phyloP scores from a whole-genome alignment of 768 basidiomycete species.

The Strobilomyces confusus region DNA sequence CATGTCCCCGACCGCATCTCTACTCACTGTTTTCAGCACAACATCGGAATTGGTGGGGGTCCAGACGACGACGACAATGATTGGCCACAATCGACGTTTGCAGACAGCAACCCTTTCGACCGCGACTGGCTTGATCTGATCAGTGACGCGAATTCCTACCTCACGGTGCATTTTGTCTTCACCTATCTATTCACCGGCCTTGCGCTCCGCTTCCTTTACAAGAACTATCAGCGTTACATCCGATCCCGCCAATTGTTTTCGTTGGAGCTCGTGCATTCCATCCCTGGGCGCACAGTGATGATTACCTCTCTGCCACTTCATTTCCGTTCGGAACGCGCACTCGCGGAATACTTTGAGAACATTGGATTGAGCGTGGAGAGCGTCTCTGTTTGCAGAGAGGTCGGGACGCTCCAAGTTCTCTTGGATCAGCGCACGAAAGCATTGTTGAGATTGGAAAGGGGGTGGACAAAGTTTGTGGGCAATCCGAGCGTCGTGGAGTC shows the following conservation, averaged over 20 bases:
- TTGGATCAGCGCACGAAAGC: conserved; percentile 80
- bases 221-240: conserved; percentile 86
- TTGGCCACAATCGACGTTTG: conserved; percentile 40
- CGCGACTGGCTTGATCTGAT: conserved; percentile 83
- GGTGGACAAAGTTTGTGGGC: conserved; percentile 90
- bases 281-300: conserved; percentile 90
- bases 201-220: conserved; percentile 80
- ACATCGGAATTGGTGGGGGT: conserved; percentile 62
- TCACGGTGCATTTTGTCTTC: conserved; percentile 86
- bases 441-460: conserved; percentile 70
- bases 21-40: conserved; percentile 45
- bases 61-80: conserved; percentile 37
- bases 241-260: conserved; percentile 91
- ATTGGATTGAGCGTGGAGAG: conserved; percentile 88
- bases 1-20: neutral
- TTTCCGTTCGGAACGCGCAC: conserved; percentile 75
- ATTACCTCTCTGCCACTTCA: conserved; percentile 82
- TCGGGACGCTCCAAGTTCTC: conserved; percentile 64
- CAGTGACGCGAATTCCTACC: conserved; percentile 85
- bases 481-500: conserved; percentile 86
- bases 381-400: conserved; percentile 83
- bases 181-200: conserved; percentile 91
- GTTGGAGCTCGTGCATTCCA: conserved; percentile 90
- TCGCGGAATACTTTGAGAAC: conserved; percentile 93
- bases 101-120: conserved; percentile 31